Conservation (phyloP, 768 basidiomycete genomes). For the Austroboletus eburneus region DNA sequence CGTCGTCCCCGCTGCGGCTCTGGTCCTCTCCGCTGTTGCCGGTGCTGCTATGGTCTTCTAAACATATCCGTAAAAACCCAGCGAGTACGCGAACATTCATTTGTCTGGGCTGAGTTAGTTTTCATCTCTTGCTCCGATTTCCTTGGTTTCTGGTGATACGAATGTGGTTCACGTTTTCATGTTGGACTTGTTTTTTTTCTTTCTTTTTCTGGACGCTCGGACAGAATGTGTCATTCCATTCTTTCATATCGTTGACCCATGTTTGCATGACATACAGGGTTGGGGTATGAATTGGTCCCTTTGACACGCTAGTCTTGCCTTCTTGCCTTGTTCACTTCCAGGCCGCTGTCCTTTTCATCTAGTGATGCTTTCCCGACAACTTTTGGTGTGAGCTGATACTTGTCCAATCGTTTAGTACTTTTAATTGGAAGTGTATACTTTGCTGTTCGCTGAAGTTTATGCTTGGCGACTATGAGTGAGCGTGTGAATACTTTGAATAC, state of each 20-base stretch:
- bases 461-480: too few relatives aligned
- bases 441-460: too few relatives aligned
- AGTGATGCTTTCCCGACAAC: background rate
- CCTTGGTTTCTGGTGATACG: slow-evolving; percentile 6
- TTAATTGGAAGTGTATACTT: background rate
- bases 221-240: slow-evolving; percentile 8
- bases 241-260: slow-evolving; percentile 2
- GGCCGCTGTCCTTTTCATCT: background rate
- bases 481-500: too few relatives aligned
- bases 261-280: background rate
- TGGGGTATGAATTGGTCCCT: background rate
- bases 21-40: slow-evolving; percentile 43
- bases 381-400: background rate
- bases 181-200: too few relatives aligned
- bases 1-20: slow-evolving; percentile 31
- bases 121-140: slow-evolving; percentile 17
- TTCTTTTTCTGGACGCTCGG: too few relatives aligned
- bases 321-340: background rate
- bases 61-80: slow-evolving; percentile 9
- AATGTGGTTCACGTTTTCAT: too few relatives aligned
- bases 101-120: background rate
- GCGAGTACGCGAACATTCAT: background rate
- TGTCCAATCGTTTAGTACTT: slow-evolving; percentile 2
- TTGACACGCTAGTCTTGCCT: background rate
- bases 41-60: slow-evolving; percentile 48